These are phyloP conservation scores for Mucor irregularis DNA, from an alignment of 371 early-diverging fungal genomes.

Conservation along the genomic window DNA sequence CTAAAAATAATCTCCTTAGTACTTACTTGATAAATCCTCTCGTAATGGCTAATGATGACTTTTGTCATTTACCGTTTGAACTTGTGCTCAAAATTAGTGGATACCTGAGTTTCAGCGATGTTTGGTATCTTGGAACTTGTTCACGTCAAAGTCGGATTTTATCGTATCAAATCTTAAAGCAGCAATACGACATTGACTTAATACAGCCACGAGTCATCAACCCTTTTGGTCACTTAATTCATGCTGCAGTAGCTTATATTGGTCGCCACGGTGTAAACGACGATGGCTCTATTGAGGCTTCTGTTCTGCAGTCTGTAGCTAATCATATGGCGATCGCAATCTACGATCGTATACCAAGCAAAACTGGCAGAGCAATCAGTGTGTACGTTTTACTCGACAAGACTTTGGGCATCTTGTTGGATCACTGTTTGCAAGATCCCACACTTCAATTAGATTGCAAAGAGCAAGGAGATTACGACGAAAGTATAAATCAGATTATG, in stretches of 20 bases:
- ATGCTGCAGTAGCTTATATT: constrained; percentile 28
- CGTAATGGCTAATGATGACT: not conserved
- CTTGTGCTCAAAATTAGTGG: constrained; percentile 29
- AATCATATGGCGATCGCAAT: constrained; percentile 43
- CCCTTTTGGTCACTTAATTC: constrained; percentile 28
- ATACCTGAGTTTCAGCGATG: constrained; percentile 31
- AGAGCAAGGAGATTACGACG: too few species aligned
- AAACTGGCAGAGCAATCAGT: constrained; percentile 26
- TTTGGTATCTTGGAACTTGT: constrained; percentile 40
- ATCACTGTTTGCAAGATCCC: constrained; percentile 35
- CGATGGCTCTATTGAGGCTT: not conserved
- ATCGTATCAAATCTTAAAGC: constrained; percentile 33
- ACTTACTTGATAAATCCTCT: too few species aligned
- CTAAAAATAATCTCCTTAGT: not conserved
- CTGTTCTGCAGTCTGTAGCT: constrained; percentile 31
- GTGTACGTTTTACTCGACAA: constrained; percentile 41
- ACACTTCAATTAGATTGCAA: constrained; percentile 1
- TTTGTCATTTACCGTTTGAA: constrained; percentile 31
- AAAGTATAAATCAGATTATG: too few species aligned
- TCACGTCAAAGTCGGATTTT: constrained; percentile 28
- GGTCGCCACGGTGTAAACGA: not conserved
- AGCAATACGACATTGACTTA: constrained; percentile 40
- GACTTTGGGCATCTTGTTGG: constrained; percentile 32
- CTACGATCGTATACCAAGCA: constrained; percentile 33
- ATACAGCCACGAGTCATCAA: constrained; percentile 28